Percentiles rank a stretch among this genome's conserved stretches.
These are phyloP conservation scores for Athelia sp. DNA, from an alignment of 1,284 basidiomycete genomes.

Conservation along the genomic window DNA sequence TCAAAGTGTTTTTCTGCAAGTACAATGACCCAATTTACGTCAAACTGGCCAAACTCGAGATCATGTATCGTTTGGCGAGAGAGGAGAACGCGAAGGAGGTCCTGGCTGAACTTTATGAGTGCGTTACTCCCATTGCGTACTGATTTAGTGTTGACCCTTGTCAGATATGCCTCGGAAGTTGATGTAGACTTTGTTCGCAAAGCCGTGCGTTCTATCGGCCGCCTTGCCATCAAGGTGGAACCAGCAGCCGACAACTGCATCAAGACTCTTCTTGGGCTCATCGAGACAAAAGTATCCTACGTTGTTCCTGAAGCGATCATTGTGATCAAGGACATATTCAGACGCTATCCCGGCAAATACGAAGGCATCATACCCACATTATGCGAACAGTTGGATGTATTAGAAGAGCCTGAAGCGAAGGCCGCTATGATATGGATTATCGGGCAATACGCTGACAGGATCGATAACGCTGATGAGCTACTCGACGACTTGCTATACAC, in stretches of 20 bases:
- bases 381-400: constrained; percentile 86
- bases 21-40: constrained; percentile 99
- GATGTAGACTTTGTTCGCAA: constrained; percentile 98
- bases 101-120: constrained; percentile 93
- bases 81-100: constrained; percentile 91
- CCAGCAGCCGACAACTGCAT: constrained; percentile 89
- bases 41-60: constrained; percentile 97
- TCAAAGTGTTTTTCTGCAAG: constrained; percentile 99
- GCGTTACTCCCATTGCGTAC: constrained; percentile 21
- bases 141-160: too few species aligned
- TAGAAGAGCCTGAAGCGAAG: constrained; percentile 96
- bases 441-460: constrained; percentile 94
- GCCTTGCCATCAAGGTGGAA: constrained; percentile 96
- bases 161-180: constrained; percentile 94
- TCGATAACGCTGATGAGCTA: constrained; percentile 94
- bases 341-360: constrained; percentile 95
- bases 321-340: constrained; percentile 97
- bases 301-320: constrained; percentile 98
- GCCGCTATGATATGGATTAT: constrained; percentile 98
- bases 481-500: constrained; percentile 89
- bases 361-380: constrained; percentile 92
- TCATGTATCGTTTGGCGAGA: constrained; percentile 93
- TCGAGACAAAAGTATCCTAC: constrained; percentile 93
- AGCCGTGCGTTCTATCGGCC: constrained; percentile 93
- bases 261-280: constrained; percentile 78